phyloP scores from a whole-genome alignment of 2,329 filamentous ascomycete genomes.

The Alternaria atra region DNA sequence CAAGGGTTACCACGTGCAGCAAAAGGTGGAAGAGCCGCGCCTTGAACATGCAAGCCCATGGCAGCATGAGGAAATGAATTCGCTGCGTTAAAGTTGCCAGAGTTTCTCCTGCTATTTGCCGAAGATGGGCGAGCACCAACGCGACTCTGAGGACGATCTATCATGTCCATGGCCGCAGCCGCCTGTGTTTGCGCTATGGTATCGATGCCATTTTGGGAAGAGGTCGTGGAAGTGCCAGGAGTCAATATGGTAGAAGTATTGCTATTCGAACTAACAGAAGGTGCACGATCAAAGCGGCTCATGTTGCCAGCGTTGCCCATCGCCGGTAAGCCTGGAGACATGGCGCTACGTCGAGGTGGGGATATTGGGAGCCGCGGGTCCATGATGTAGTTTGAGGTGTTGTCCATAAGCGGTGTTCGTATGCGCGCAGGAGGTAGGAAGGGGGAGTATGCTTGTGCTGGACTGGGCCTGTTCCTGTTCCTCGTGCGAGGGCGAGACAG shows the following conservation, averaged over 20 bases:
- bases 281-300: conserved; percentile 33
- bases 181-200: conserved; percentile 40
- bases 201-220: conserved; percentile 38
- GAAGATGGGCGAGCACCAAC: conserved; percentile 49
- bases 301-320: conserved; percentile 23
- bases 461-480: conserved; percentile 51
- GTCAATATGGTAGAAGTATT: conserved; percentile 42
- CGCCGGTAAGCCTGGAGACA: conserved; percentile 32
- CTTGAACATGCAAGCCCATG: conserved; percentile 47
- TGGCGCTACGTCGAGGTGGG: conserved; percentile 39
- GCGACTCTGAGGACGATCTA: conserved; percentile 50
- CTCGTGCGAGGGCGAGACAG: conserved; percentile 51
- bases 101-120: conserved; percentile 45
- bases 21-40: conserved; percentile 40
- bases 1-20: conserved; percentile 49
- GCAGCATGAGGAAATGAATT: conserved; percentile 42
- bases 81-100: conserved; percentile 44
- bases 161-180: conserved; percentile 43
- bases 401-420: conserved; percentile 47
- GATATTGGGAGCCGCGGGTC: conserved; percentile 39
- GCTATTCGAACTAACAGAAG: conserved; percentile 42
- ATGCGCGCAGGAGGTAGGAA: conserved; percentile 46
- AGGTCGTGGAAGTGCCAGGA: conserved; percentile 40
- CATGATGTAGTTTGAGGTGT: conserved; percentile 34
- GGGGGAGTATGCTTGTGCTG: conserved; percentile 48